These are phyloP conservation scores for Trichoderma koningii DNA, from an alignment of 2,329 filamentous ascomycete genomes.

Conservation along the genomic window DNA sequence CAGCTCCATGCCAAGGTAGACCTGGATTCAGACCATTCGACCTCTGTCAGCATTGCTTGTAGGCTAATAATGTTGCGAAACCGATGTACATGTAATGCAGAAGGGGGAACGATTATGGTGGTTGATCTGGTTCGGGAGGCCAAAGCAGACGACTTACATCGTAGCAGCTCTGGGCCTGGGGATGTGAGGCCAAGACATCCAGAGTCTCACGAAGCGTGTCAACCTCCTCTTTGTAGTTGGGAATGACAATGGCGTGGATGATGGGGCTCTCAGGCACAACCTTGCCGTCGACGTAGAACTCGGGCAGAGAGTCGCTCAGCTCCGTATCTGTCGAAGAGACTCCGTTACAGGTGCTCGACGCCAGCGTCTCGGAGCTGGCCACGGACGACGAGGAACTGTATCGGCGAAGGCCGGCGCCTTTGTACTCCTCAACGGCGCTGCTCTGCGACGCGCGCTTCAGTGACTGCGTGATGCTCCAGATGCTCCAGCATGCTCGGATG, in stretches of 20 bases:
- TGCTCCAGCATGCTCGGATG: conserved; percentile 61
- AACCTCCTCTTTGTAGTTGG: conserved; percentile 74
- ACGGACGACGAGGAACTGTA: conserved; percentile 57
- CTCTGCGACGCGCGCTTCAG: conserved; percentile 50
- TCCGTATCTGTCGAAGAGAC: conserved; percentile 54
- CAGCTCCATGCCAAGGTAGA: conserved; percentile 73
- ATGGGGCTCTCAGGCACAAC: conserved; percentile 48
- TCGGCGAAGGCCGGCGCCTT: conserved; percentile 51
- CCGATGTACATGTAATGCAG: not conserved
- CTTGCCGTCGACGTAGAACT: conserved; percentile 50
- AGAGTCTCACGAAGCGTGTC: conserved; percentile 69
- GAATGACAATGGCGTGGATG: conserved; percentile 68
- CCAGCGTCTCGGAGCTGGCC: conserved; percentile 58
- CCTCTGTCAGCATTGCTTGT: not conserved
- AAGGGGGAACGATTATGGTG: not conserved
- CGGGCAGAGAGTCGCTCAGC: conserved; percentile 53
- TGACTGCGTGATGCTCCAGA: conserved; percentile 58
- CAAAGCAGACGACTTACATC: conserved; percentile 58
- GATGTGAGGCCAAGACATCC: conserved; percentile 67
- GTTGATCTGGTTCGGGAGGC: not conserved
- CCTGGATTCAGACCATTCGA: conserved; percentile 44
- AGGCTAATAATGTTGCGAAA: not conserved
- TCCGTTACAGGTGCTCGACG: conserved; percentile 44
- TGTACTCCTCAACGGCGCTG: conserved; percentile 49
- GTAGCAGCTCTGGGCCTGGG: conserved; percentile 63